A percentile compares a stretch with the other conserved stretches of the same genome.
phyloP scores from a whole-genome alignment of 225 moss, liverwort and hornwort species.

The Neckera pumila region DNA sequence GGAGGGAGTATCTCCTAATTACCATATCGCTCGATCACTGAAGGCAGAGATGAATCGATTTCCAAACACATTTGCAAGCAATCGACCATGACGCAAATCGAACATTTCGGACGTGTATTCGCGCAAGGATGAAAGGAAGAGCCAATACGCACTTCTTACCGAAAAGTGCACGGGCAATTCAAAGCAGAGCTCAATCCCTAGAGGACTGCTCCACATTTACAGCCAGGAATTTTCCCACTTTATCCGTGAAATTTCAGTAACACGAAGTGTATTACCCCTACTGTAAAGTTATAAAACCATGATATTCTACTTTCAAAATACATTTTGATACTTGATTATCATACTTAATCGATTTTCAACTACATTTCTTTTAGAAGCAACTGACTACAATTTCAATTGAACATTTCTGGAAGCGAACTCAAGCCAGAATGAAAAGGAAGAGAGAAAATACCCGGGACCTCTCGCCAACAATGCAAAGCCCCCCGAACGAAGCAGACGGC shows the following conservation, averaged over 20 bases:
- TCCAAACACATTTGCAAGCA: not conserved
- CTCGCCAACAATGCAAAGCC: slow-evolving; percentile 27
- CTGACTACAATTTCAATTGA: not conserved
- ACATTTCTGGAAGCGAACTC: not conserved
- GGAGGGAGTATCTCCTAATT: not conserved
- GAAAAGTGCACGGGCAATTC: not conserved
- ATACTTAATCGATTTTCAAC: not conserved
- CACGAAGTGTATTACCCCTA: not conserved
- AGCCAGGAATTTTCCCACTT: not conserved
- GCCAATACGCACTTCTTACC: not conserved
- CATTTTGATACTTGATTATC: not conserved
- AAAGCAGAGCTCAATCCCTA: not conserved
- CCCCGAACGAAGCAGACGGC: slow-evolving; percentile 44
- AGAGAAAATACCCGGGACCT: slow-evolving; percentile 26
- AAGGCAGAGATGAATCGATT: not conserved
- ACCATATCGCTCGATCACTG: not conserved
- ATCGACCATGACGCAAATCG: not conserved
- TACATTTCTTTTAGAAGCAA: not conserved
- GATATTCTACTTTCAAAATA: not conserved
- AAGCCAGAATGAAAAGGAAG: not conserved
- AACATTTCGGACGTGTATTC: not conserved
- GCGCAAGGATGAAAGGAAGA: not conserved
- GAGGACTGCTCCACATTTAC: not conserved
- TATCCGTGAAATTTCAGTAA: not conserved
- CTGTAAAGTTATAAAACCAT: not conserved